These are phyloP conservation scores for Circinella minor DNA, from an alignment of 371 early-diverging fungal genomes.

Conservation along the genomic window DNA sequence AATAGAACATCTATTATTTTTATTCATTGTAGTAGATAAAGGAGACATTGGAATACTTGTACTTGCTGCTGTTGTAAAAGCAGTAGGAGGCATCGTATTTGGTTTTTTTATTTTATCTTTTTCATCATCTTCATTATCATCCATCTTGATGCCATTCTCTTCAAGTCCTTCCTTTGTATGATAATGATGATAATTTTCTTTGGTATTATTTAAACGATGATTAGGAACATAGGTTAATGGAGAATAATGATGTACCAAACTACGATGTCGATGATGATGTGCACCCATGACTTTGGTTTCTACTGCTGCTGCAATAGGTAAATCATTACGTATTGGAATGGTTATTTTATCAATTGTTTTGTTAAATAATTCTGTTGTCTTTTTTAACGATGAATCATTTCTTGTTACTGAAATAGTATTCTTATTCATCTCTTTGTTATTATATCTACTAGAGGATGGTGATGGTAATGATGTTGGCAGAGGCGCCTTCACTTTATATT, in stretches of 20 bases:
- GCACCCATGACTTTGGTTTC: slow-evolving; percentile 1
- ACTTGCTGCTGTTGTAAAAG: not conserved
- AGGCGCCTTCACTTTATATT: slow-evolving; percentile 1
- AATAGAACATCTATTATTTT: not conserved
- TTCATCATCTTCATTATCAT: not conserved
- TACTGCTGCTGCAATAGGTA: slow-evolving; percentile 5
- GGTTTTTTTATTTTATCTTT: not conserved
- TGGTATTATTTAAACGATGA: not conserved
- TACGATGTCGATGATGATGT: slow-evolving; percentile 7
- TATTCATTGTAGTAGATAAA: not conserved
- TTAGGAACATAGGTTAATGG: not conserved
- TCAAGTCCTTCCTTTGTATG: too few relatives aligned
- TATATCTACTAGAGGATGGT: not conserved
- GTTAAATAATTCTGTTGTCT: not conserved
- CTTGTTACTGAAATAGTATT: too few relatives aligned
- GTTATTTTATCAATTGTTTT: not conserved
- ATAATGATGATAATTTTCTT: too few relatives aligned
- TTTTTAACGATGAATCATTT: too few relatives aligned
- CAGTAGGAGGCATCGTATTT: not conserved
- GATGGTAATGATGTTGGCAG: too few relatives aligned
- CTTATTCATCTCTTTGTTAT: too few relatives aligned
- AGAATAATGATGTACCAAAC: slow-evolving; percentile 8
- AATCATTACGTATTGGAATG: slow-evolving; percentile 1
- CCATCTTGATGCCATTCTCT: not conserved
- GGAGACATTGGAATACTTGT: too few relatives aligned